Conservation (phyloP, 352 stramenopile genomes). For the Globisporangium mamillatum region DNA sequence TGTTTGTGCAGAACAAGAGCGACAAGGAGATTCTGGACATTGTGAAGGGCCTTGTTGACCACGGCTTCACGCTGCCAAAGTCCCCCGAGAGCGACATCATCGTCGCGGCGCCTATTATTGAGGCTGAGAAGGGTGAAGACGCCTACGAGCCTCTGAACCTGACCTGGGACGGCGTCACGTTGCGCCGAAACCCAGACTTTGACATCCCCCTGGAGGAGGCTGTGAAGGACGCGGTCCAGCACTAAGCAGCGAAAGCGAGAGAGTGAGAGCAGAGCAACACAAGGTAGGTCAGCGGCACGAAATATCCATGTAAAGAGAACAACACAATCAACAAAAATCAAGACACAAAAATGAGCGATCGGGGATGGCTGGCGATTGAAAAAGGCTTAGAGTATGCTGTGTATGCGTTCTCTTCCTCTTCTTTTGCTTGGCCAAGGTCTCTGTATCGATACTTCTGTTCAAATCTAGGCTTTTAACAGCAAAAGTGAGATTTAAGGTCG, state of each 20-base stretch:
- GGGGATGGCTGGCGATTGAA: neutral
- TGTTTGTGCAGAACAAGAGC: slow-evolving; percentile 80
- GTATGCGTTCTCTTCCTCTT: neutral
- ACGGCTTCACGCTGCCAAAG: slow-evolving; percentile 72
- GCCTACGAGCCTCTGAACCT: slow-evolving; percentile 83
- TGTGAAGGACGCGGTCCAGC: slow-evolving; percentile 33
- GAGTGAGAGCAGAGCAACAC: slow-evolving; percentile 9
- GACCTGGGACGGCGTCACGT: slow-evolving; percentile 77
- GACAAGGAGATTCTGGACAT: slow-evolving; percentile 79
- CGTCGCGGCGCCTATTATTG: slow-evolving; percentile 71
- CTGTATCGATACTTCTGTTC: neutral
- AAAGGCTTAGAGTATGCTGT: neutral
- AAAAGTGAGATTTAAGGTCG: neutral
- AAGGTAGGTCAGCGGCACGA: neutral
- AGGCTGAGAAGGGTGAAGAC: slow-evolving; percentile 58
- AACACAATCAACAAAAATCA: slow-evolving; percentile 8
- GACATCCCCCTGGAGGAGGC: slow-evolving; percentile 74
- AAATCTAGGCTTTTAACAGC: neutral
- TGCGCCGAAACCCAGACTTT: slow-evolving; percentile 83
- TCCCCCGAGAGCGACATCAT: slow-evolving; percentile 84
- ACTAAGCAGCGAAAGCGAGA: neutral
- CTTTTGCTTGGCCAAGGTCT: neutral
- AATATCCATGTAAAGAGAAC: slow-evolving; percentile 17
- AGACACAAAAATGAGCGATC: slow-evolving; percentile 2
- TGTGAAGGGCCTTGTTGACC: slow-evolving; percentile 72